Base-by-base conservation (phyloP, 2,329 filamentous ascomycete genomes). In the Colletotrichum lini region DNA sequence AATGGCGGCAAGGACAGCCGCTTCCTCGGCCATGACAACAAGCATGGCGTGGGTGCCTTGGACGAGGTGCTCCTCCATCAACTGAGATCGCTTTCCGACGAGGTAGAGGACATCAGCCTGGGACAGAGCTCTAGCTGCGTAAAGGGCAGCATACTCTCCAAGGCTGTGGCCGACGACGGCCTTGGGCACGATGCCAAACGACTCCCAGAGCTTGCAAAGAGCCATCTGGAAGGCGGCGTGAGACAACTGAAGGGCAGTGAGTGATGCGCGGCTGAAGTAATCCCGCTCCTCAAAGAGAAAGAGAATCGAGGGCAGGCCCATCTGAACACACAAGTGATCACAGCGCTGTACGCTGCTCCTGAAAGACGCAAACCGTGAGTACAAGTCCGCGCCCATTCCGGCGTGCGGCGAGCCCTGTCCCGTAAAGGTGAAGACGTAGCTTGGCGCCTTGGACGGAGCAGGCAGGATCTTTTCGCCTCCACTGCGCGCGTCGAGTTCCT, bases 121-220 rank as follows among this genome's bases (percentile, higher is more conserved):
- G 10, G 91, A 93, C 40, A 94, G 83, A 16, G 94, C 91, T 56
- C 92, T 92, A 59, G 92, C 91, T 42, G 90, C 86, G 75, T 93
- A 87, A 5, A 94, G 87, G 40, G 92, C 92, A 47, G 92, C 91
- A 75, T 94, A 94, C 79, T 94, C 92, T 60, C 92, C 92, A 35
- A 94, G 82, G 75, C 90, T 93, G 78, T 90, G 89, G 30, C 89
- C 89, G 4, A 90, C 78, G 1, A 90, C 88, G 3, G 83, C 87
- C 13, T 86, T 84, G 1, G 89, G 88, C 54, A 79, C 81, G 67
- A 91, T 80, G 47, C 87, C 88, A 84, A 87, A 88, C 0, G 85
- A 87, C 18, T 74, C 77, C 88, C 88, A 91, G 1, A 90, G 80
- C 53, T 82, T 84, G 8, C 85, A 85, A 9, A 90, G 80, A 13